Base-by-base conservation (phyloP, 2,329 filamentous ascomycete species). In the Phialophora verrucosa region DNA sequence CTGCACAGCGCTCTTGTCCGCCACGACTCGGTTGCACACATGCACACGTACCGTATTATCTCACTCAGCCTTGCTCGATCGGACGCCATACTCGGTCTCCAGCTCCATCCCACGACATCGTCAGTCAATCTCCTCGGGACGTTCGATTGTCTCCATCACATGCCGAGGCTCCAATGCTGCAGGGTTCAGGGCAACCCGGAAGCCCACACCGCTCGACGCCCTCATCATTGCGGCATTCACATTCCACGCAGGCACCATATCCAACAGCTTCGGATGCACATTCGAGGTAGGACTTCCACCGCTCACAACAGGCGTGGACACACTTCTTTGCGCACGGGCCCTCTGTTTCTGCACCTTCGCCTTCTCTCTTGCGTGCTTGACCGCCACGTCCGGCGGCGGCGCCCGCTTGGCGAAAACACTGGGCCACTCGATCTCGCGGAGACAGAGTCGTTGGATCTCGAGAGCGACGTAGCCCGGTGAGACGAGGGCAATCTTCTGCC, bases 401-500 rank as follows among this genome's bases (percentile, higher is more conserved):
- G 35, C n/a, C 31, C 20, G 54, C 11, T 35, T 27, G 11, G 56
- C 56, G 53, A 68, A 68, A 1, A 68, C 63, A 38, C 14, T 68
- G 6, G 66, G 61, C 66, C 66, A 68, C 51, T 57, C 42, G 7
- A 62, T 51, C 25, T 58, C 49, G 20, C 54, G 58, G 29, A 68
- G 56, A 6, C 35, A 49, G 25, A 66, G 53, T 14, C 31, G 63
- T 44, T 65, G 59, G 12, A 72, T 66, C 57, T 72, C 70, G 17
- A 59, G 47, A 20, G 59, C 60, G 17, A 67, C 53, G 38, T 64
- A 69, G n/a, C 70, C 69, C 14, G 67, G 64, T 10, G 66, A 65
- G 47, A 72, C 66, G 27, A 72, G 64, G 17, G 69, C 58, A 31
- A 72, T 69, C 54, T 72, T 72, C 49, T 63, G 55, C 20, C 62